Percentiles rank a stretch among this genome's conserved stretches.
phyloP scores from a whole-genome alignment of 2,329 filamentous ascomycete species.

The Aspergillus sp. region DNA sequence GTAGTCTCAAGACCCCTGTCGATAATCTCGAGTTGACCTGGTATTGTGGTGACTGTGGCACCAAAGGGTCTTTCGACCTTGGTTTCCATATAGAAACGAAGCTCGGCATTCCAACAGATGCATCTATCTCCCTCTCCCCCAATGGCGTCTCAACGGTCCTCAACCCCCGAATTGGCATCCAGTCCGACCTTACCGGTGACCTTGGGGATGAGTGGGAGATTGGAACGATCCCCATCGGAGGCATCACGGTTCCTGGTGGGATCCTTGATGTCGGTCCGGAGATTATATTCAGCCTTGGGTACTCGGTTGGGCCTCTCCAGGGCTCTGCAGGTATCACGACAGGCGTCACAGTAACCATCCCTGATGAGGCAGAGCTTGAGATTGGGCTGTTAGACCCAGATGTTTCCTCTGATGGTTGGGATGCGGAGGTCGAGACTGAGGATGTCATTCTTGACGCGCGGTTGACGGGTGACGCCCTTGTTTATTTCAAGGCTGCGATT shows the following conservation, averaged over 20 bases:
- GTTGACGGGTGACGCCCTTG: constrained; percentile 12
- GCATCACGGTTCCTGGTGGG: constrained; percentile 19
- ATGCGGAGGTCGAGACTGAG: constrained; percentile 10
- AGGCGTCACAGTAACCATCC: constrained; percentile 18
- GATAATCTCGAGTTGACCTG: constrained; percentile 2
- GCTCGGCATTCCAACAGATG: no score
- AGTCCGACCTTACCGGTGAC: constrained; percentile 17
- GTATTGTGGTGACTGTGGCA: constrained; percentile 14
- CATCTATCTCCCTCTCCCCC: neutral
- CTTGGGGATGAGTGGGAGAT: constrained; percentile 16
- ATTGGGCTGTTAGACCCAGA: constrained; percentile 19
- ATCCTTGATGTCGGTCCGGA: constrained; percentile 20
- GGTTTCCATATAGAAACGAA: constrained; percentile 17
- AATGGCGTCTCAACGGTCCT: constrained; percentile 17
- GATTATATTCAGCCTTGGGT: constrained; percentile 19
- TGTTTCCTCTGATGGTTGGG: constrained; percentile 17
- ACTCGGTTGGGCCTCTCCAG: constrained; percentile 18
- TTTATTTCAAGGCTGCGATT: constrained; percentile 17
- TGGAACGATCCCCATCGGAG: constrained; percentile 21
- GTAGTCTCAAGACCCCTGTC: constrained; percentile 11
- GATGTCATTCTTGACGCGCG: constrained; percentile 18
- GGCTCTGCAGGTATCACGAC: constrained; percentile 20
- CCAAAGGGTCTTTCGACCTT: constrained; percentile 22
- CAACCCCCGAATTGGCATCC: constrained; percentile 18
- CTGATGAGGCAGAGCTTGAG: constrained; percentile 20